Evolutionary conservation across 148 eudicot species (phyloP).

Genomic region (Nepenthes gracilis): DNA sequence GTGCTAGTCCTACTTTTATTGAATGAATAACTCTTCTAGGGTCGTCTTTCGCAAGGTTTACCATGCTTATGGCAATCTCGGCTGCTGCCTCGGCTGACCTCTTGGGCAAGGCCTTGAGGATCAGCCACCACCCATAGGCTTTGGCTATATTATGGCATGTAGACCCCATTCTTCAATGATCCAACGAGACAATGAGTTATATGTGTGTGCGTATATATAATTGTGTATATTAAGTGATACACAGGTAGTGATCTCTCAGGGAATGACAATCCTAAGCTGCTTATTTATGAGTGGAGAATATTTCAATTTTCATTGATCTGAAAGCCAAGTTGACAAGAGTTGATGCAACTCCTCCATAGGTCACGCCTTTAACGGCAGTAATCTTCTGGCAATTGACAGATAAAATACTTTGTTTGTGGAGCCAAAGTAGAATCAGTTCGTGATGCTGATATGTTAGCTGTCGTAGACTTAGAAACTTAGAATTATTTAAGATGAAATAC

Average conservation of each 20-base stretch:
- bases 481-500: too few species aligned
- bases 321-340: too few species aligned
- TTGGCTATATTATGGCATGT: background rate
- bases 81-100: background rate
- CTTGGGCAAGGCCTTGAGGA: background rate
- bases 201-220: background rate
- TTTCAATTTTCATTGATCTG: too few species aligned
- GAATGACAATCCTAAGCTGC: background rate
- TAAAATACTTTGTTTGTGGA: too few species aligned
- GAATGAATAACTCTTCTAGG: constrained; percentile 16
- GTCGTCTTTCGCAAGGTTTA: constrained; percentile 17
- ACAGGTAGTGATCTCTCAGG: background rate
- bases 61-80: constrained; percentile 4
- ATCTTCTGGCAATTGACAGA: too few species aligned
- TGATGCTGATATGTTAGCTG: too few species aligned
- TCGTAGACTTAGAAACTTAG: too few species aligned
- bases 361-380: too few species aligned
- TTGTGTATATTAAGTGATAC: background rate
- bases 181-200: too few species aligned
- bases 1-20: constrained; percentile 21
- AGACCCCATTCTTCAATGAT: background rate
- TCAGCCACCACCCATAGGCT: background rate
- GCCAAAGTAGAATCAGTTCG: too few species aligned
- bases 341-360: too few species aligned
- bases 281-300: background rate